Evolutionary conservation across 2,329 filamentous ascomycete species (phyloP).

Genomic region (Davidsoniella virescens): DNA sequence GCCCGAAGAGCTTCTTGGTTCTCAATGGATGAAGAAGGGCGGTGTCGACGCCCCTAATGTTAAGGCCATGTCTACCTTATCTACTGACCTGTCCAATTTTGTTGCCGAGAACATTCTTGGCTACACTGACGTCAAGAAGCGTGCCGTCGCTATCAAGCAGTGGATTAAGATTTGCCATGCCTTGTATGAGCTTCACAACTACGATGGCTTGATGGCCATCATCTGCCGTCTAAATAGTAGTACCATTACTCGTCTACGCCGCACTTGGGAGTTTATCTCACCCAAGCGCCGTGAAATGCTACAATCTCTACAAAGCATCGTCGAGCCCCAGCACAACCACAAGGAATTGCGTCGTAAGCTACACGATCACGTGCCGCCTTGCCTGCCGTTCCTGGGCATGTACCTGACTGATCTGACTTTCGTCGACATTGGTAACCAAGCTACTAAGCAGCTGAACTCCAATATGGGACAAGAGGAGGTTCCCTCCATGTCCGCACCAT

Average conservation of each 20-base stretch:
- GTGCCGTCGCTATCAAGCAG: conserved; percentile 81
- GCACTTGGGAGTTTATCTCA: conserved; percentile 83
- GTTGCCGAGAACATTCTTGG: conserved; percentile 86
- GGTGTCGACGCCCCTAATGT: conserved; percentile 73
- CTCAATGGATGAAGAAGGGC: conserved; percentile 85
- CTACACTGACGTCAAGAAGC: conserved; percentile 80
- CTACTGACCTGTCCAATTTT: conserved; percentile 80
- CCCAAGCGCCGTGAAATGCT: conserved; percentile 67
- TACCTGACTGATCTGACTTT: conserved; percentile 95
- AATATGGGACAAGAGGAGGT: conserved; percentile 17
- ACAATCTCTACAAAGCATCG: conserved; percentile 63
- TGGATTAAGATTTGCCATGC: conserved; percentile 92
- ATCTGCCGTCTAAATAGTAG: conserved; percentile 88
- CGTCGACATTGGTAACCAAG: conserved; percentile 82
- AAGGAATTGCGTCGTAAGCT: conserved; percentile 69
- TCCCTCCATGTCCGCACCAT: conserved; percentile 38
- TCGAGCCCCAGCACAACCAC: conserved; percentile 84
- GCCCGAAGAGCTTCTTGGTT: conserved; percentile 77
- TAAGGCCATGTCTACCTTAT: conserved; percentile 81
- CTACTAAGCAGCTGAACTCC: conserved; percentile 56
- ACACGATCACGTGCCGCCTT: conserved; percentile 75
- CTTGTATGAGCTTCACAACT: conserved; percentile 83
- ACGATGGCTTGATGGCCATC: conserved; percentile 92
- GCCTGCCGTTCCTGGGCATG: conserved; percentile 87
- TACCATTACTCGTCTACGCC: conserved; percentile 71